Evolutionary conservation across 2,329 filamentous ascomycete genomes (phyloP).

Genomic region (Daldinia sp.): DNA sequence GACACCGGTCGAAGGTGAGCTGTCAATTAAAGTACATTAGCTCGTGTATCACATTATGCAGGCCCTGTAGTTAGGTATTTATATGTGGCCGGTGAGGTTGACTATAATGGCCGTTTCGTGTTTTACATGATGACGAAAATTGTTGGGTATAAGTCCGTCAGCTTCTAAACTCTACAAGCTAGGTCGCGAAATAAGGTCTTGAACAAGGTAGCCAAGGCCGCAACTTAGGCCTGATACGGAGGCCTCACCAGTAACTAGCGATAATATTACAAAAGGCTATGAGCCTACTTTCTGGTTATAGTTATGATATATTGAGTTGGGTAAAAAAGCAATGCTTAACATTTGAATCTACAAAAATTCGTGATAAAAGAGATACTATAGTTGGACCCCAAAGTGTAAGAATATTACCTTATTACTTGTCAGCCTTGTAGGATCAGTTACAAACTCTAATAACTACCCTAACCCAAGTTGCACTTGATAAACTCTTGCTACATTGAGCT

Average conservation of each 20-base stretch:
- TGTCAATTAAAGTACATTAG: background rate
- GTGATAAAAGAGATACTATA: background rate
- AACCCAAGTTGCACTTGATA: background rate
- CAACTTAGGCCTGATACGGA: background rate
- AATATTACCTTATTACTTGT: background rate
- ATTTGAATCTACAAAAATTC: background rate
- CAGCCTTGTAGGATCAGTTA: background rate
- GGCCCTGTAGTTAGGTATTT: background rate
- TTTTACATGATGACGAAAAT: background rate
- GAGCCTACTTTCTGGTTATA: background rate
- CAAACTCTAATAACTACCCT: background rate
- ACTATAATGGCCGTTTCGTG: background rate
- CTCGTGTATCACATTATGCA: constrained; percentile 2
- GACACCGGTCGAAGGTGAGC: background rate
- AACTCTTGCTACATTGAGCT: too few relatives aligned
- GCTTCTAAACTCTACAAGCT: background rate
- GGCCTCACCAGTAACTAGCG: background rate
- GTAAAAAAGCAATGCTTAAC: background rate
- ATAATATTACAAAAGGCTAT: background rate
- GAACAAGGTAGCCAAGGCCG: background rate
- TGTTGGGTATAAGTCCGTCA: background rate
- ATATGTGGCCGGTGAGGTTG: background rate
- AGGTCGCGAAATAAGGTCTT: background rate
- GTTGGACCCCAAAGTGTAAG: background rate
- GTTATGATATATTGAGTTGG: background rate